These are phyloP conservation scores for Orobanche coerulescens DNA, from an alignment of 257 asterid genomes.

Conservation along the genomic window DNA sequence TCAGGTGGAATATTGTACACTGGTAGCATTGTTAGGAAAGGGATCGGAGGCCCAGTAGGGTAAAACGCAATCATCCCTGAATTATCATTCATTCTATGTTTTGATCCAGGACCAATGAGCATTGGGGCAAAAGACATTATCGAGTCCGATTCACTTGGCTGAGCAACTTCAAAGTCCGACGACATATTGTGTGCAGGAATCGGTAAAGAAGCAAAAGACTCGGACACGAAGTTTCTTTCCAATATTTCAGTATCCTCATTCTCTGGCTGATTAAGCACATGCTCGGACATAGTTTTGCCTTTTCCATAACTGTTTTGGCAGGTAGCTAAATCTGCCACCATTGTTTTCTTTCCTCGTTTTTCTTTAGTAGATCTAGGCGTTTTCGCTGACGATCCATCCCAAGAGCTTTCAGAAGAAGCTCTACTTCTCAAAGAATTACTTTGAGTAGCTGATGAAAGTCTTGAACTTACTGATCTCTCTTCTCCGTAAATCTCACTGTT, in stretches of 20 bases:
- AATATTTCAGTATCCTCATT: slow-evolving; percentile 33
- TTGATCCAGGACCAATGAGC: slow-evolving; percentile 63
- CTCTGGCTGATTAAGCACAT: slow-evolving; percentile 36
- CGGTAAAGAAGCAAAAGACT: slow-evolving; percentile 24
- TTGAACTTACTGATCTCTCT: slow-evolving; percentile 44
- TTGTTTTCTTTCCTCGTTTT: slow-evolving; percentile 36
- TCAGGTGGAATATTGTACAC: slow-evolving; percentile 60
- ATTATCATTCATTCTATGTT: slow-evolving; percentile 50
- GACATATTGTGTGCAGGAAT: neutral
- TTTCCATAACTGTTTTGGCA: slow-evolving; percentile 35
- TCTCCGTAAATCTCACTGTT: slow-evolving; percentile 51
- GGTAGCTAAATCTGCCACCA: slow-evolving; percentile 20
- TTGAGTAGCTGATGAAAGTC: slow-evolving; percentile 42
- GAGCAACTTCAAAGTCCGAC: slow-evolving; percentile 57
- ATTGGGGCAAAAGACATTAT: slow-evolving; percentile 63
- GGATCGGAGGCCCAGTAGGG: slow-evolving; percentile 97
- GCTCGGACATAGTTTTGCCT: slow-evolving; percentile 53
- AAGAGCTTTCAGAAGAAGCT: slow-evolving; percentile 55
- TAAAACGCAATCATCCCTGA: slow-evolving; percentile 73
- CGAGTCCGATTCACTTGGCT: slow-evolving; percentile 72
- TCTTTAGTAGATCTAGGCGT: slow-evolving; percentile 36
- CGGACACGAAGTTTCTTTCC: neutral
- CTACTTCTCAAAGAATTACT: slow-evolving; percentile 43
- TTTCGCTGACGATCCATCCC: slow-evolving; percentile 48
- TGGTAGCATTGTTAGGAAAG: slow-evolving; percentile 93